These are phyloP conservation scores for Claviceps digitariae DNA, from an alignment of 2,329 filamentous ascomycete species.

Conservation along the genomic window DNA sequence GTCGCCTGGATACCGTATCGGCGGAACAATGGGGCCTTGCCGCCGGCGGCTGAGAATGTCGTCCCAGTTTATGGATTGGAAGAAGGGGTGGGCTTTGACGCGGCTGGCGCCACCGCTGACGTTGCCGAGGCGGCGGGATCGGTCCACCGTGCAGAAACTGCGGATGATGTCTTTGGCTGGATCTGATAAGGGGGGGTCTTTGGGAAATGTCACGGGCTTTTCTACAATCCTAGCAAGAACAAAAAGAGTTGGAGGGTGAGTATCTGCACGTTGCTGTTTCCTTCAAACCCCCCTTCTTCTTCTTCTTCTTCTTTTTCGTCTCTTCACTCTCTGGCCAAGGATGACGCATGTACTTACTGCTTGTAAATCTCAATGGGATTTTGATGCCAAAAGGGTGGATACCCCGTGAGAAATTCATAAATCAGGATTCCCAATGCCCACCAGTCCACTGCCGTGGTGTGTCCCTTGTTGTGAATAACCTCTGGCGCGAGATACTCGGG, in stretches of 20 bases:
- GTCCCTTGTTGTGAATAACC: slow-evolving; percentile 71
- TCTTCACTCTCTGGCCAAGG: not conserved
- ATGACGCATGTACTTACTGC: slow-evolving; percentile 32
- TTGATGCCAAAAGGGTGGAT: slow-evolving; percentile 77
- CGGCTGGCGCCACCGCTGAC: slow-evolving; percentile 57
- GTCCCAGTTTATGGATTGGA: slow-evolving; percentile 60
- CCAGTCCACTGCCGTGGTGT: slow-evolving; percentile 69
- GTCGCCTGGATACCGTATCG: slow-evolving; percentile 57
- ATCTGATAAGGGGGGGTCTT: slow-evolving; percentile 48
- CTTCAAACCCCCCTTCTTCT: no score
- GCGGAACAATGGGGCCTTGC: slow-evolving; percentile 62
- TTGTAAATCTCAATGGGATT: slow-evolving; percentile 83
- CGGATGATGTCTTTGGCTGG: slow-evolving; percentile 64
- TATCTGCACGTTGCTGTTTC: not conserved
- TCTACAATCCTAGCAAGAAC: slow-evolving; percentile 51
- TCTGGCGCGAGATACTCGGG: slow-evolving; percentile 76
- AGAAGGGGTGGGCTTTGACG: slow-evolving; percentile 68
- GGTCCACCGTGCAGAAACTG: slow-evolving; percentile 65
- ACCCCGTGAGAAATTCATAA: slow-evolving; percentile 74
- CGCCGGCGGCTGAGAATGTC: slow-evolving; percentile 50
- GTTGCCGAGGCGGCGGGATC: slow-evolving; percentile 65
- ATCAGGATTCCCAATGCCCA: slow-evolving; percentile 76
- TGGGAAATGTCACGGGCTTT: slow-evolving; percentile 62
- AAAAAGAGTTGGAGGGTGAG: not conserved
- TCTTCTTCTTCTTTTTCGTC: not conserved